Conservation (phyloP, 768 basidiomycete genomes). For the Dendrothele bispora region DNA sequence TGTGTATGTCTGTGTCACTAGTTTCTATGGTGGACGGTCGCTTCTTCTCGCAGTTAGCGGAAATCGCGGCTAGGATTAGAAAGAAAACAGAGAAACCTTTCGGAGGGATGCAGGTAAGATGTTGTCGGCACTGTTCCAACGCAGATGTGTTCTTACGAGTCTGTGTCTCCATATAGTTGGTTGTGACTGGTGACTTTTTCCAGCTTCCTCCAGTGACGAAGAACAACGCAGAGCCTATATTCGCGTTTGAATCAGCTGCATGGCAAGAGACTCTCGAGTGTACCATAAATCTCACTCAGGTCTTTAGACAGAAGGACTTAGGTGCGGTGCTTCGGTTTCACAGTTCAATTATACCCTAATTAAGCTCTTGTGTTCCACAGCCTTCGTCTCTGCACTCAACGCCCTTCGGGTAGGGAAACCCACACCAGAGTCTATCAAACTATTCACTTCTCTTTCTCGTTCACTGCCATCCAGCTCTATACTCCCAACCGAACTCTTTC, state of each 20-base stretch:
- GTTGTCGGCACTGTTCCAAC: no score
- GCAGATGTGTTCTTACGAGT: background rate
- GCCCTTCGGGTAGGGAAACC: slow-evolving; percentile 63
- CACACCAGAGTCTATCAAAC: slow-evolving; percentile 24
- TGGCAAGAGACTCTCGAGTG: slow-evolving; percentile 63
- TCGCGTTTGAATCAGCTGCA: slow-evolving; percentile 69
- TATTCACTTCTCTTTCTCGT: slow-evolving; percentile 13
- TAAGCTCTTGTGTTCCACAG: slow-evolving; percentile 27
- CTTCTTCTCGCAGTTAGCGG: slow-evolving; percentile 69
- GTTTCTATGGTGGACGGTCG: slow-evolving; percentile 83
- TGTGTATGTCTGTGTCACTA: slow-evolving; percentile 42
- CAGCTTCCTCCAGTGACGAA: slow-evolving; percentile 78
- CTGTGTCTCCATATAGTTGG: slow-evolving; percentile 38
- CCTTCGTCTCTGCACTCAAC: slow-evolving; percentile 73
- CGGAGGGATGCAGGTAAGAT: slow-evolving; percentile 69
- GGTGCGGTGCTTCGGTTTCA: slow-evolving; percentile 38
- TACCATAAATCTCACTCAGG: slow-evolving; percentile 67
- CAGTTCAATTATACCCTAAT: background rate
- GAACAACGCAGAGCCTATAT: slow-evolving; percentile 45
- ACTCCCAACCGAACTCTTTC: slow-evolving; percentile 57
- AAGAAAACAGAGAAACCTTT: slow-evolving; percentile 53
- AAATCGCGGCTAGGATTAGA: slow-evolving; percentile 53
- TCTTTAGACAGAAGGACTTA: slow-evolving; percentile 75
- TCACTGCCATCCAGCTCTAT: slow-evolving; percentile 19
- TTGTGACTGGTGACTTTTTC: slow-evolving; percentile 84